phyloP scores from a whole-genome alignment of 2,329 filamentous ascomycete genomes.

The Aspergillus carbonarius region DNA sequence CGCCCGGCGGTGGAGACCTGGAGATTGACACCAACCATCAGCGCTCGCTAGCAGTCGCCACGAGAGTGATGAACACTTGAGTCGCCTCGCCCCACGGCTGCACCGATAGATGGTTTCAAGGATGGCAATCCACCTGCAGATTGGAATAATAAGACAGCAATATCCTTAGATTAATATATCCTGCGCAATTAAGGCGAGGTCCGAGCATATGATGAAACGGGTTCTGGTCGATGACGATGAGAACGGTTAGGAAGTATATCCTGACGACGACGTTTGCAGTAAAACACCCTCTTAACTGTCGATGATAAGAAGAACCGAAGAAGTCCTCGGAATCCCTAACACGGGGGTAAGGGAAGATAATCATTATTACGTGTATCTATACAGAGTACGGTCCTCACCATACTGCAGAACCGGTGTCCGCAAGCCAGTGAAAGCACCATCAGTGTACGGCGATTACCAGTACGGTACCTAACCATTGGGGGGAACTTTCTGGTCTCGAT shows the following conservation, averaged over 20 bases:
- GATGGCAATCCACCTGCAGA: conserved; percentile 2
- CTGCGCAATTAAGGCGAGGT: neutral
- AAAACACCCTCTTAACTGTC: too few species aligned
- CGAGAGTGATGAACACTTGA: conserved; percentile 17
- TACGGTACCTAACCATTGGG: neutral
- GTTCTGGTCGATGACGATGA: neutral
- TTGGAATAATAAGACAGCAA: conserved; percentile 2
- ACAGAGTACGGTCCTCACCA: neutral
- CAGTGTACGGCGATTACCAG: neutral
- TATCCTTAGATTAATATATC: neutral
- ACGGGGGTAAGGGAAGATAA: neutral
- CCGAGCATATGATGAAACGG: neutral
- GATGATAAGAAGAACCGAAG: neutral
- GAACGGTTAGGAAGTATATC: neutral
- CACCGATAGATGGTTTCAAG: conserved; percentile 9
- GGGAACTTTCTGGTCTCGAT: neutral
- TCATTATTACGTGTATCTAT: neutral
- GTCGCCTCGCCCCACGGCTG: conserved; percentile 14
- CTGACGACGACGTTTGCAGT: neutral
- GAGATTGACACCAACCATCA: conserved; percentile 17
- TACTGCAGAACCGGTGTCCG: neutral
- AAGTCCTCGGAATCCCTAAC: neutral
- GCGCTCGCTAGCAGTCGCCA: conserved; percentile 13
- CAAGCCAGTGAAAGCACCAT: neutral
- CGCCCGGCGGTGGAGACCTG: conserved; percentile 11